phyloP scores from a whole-genome alignment of 805 yeast species.

The Vanderwaltozyma tropicalis region DNA sequence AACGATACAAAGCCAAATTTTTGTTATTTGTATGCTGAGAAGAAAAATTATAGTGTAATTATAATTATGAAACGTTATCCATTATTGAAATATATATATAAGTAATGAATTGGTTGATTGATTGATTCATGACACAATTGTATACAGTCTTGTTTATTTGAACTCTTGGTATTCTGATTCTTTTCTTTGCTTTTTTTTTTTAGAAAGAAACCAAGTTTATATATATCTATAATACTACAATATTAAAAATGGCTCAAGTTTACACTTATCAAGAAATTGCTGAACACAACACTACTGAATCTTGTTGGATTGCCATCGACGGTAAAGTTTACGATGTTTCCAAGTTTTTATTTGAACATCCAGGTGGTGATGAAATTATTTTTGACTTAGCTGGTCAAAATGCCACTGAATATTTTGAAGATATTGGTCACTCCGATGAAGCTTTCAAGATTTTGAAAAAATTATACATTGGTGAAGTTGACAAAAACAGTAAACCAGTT shows the following conservation, averaged over 20 bases:
- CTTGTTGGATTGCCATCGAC: slow-evolving; percentile 76
- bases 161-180: too few relatives aligned
- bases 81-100: too few relatives aligned
- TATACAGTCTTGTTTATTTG: too few relatives aligned
- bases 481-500: slow-evolving; percentile 43
- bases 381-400: slow-evolving; percentile 74
- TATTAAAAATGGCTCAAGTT: slow-evolving; percentile 40
- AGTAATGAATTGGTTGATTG: too few relatives aligned
- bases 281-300: slow-evolving; percentile 62
- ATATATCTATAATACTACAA: too few relatives aligned
- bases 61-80: too few relatives aligned
- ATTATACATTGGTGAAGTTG: slow-evolving; percentile 68
- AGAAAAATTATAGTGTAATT: too few relatives aligned
- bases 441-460: slow-evolving; percentile 69
- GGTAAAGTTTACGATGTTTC: slow-evolving; percentile 83
- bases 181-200: too few relatives aligned
- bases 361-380: slow-evolving; percentile 79
- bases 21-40: too few relatives aligned
- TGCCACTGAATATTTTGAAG: slow-evolving; percentile 74
- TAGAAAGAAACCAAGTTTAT: too few relatives aligned
- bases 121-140: too few relatives aligned
- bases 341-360: slow-evolving; percentile 41
- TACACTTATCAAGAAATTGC: slow-evolving; percentile 60
- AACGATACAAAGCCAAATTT: too few relatives aligned
- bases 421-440: slow-evolving; percentile 96